Evolutionary conservation across 768 basidiomycete species (phyloP), one percentile per base, ranked within the genome.

Genomic region (Wakefieldia striispora): DNA sequence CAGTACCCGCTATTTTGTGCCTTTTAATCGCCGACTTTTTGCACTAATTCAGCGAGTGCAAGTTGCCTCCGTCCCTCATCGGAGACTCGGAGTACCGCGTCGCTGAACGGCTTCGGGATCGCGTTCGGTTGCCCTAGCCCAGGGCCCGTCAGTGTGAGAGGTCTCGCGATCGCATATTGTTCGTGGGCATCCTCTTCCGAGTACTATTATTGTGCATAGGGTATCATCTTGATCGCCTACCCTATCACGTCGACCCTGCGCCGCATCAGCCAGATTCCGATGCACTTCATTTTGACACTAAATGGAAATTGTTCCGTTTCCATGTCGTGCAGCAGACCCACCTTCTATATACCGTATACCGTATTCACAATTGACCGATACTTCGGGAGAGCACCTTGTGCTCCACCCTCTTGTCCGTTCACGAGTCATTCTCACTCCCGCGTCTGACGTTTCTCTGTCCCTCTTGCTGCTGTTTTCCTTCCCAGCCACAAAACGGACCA

Each of bases 181-280:
- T 47, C 48, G 48, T 53, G 54, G 45, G 53, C 24, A 50, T 12
- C 21, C 37, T n/a, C 26, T 1, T n/a, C 45, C 43, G 54, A 43
- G 42, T 56, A 48, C 57, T 59, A 55, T 57, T 49, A 53, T 51
- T 60, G 55, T 29, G 24, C 7, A 36, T 50, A 54, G 57, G 65
- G 56, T 58, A 64, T 59, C 62, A 68, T 58, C 58, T 66, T 64
- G 66, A 68, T 68, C 66, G 56, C 56, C 59, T 64, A 68, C 68
- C 68, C 66, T 70, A 68, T 68, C 67, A 68, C 57, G 54, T 39
- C 66, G 67, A 68, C 67, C 66, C 66, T 67, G 63, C 47, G 43
- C 33, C 33, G 41, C 59, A 66, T 66, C 64, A 66, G 57, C 54
- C 56, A 60, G 61, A 66, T 66, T 66, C 59, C 64, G 64, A 60